Evolutionary conservation across 352 stramenopile species (phyloP), one percentile per base, ranked within the genome.

Genomic region (Aphanomyces cochlioides): DNA sequence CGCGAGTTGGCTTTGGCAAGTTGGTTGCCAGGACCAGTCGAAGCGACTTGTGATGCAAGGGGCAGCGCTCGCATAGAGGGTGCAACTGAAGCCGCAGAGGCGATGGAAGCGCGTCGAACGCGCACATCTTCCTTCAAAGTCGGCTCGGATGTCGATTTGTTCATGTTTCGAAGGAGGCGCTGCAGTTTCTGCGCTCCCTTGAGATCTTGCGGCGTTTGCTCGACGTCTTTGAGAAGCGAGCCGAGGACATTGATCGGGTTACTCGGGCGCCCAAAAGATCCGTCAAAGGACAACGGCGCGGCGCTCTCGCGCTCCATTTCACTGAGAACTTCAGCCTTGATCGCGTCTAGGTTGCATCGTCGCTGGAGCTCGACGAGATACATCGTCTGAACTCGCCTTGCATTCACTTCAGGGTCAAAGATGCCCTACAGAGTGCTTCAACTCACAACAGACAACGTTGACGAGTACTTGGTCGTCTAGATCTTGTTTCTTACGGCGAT

Each of bases 281-380:
- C 41, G 60, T 36, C 28, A 61, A 37, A 36, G 28, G 28, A 28
- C 28, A 28, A 2, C 28, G 28, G 28, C 28, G 28, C 28, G 28
- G 28, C 28, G 28, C 28, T 28, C 37, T 70, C 64, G 1, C 7
- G 7, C n/a, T 72, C 66, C 21, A 90, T 76, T 59, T 90, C 82
- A 38, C 72, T 58, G 57, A 90, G 79, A 0, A 83, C 82, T 58
- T 90, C 79, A 39, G 89, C 80, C 5, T 83, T 80, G 53, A 93
- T 68, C 36, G 75, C 75, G 19, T 91, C 81, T 6, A 93, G 73
- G 21, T 80, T 82, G 74, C 82, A 90, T 2, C 75, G 71, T 13
- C 81, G 85, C 71, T 90, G 81, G 36, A 91, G 72, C 59, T 90
- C 82, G 2, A 91, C 83, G 19, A 93, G 76, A 47, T 82, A 90